A percentile compares a stretch with the other conserved stretches of the same genome.
phyloP scores from a whole-genome alignment of 176 grass and related monocot species.

The Rhynchospora breviuscula region DNA sequence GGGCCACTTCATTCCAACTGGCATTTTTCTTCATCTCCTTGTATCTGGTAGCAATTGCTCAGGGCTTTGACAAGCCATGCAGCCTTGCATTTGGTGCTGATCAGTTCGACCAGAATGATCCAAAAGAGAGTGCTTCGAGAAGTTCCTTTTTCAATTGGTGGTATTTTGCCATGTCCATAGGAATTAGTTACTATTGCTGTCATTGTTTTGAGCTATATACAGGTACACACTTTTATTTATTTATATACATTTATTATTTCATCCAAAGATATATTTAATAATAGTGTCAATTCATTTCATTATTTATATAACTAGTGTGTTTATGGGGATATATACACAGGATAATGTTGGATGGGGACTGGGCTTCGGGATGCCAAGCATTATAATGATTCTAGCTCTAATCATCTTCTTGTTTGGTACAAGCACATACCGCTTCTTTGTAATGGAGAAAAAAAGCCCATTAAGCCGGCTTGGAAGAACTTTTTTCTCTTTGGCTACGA shows the following conservation, averaged over 20 bases:
- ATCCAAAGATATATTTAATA: not conserved
- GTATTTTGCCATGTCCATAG: constrained; percentile 17
- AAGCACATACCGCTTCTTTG: constrained; percentile 18
- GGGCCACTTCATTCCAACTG: constrained; percentile 15
- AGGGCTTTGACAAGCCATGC: constrained; percentile 28
- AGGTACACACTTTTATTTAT: not conserved
- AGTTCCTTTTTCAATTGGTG: constrained; percentile 37
- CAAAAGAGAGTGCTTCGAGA: constrained; percentile 1
- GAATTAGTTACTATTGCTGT: constrained; percentile 14
- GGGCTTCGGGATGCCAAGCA: constrained; percentile 12
- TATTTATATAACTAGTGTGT: not conserved
- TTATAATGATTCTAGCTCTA: constrained; percentile 15
- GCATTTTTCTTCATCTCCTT: constrained; percentile 27
- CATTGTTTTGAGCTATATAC: constrained; percentile 17
- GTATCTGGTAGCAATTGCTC: constrained; percentile 16
- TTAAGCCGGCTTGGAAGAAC: constrained; percentile 1
- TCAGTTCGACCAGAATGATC: constrained; percentile 23
- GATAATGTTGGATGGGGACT: constrained; percentile 8
- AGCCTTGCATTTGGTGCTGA: constrained; percentile 28
- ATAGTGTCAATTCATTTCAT: not conserved
- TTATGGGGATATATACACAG: not conserved
- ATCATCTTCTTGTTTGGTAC: constrained; percentile 21
- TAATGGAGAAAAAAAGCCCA: constrained; percentile 5
- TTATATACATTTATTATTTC: not conserved
- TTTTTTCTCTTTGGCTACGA: constrained; percentile 2